A percentile compares a stretch with the other conserved stretches of the same genome.
These are phyloP conservation scores for Globisporangium yorkense DNA, from an alignment of 352 stramenopile genomes.

Conservation along the genomic window DNA sequence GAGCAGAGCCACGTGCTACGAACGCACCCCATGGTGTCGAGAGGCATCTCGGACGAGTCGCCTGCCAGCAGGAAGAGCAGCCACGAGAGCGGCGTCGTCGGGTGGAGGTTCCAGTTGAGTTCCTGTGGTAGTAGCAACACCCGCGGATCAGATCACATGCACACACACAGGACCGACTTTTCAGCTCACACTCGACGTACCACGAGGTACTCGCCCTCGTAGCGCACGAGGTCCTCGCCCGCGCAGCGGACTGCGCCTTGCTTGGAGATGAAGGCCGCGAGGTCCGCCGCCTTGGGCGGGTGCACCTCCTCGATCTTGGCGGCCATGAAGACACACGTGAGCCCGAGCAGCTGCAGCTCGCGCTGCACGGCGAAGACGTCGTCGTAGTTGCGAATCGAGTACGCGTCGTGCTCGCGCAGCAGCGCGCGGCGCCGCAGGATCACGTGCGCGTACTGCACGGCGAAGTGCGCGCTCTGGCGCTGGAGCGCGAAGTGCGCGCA, in stretches of 20 bases:
- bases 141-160: not conserved
- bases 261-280: conserved; percentile 56
- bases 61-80: conserved; percentile 72
- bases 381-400: conserved; percentile 30
- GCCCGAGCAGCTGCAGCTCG: conserved; percentile 50
- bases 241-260: conserved; percentile 34
- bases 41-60: conserved; percentile 53
- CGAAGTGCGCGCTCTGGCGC: conserved; percentile 71
- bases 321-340: conserved; percentile 76
- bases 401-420: conserved; percentile 27
- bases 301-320: conserved; percentile 83
- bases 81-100: conserved; percentile 68
- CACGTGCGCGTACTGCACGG: conserved; percentile 72
- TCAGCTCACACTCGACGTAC: conserved; percentile 26
- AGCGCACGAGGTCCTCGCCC: conserved; percentile 45
- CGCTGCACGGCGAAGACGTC: conserved; percentile 49
- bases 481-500: conserved; percentile 69
- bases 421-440: conserved; percentile 52
- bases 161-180: not conserved
- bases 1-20: not conserved
- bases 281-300: conserved; percentile 61
- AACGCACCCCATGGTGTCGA: conserved; percentile 59
- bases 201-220: conserved; percentile 57
- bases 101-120: conserved; percentile 79
- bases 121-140: conserved; percentile 25